These are phyloP conservation scores for Nepenthes mirabilis DNA, from an alignment of 148 eudicot genomes.

Conservation along the genomic window DNA sequence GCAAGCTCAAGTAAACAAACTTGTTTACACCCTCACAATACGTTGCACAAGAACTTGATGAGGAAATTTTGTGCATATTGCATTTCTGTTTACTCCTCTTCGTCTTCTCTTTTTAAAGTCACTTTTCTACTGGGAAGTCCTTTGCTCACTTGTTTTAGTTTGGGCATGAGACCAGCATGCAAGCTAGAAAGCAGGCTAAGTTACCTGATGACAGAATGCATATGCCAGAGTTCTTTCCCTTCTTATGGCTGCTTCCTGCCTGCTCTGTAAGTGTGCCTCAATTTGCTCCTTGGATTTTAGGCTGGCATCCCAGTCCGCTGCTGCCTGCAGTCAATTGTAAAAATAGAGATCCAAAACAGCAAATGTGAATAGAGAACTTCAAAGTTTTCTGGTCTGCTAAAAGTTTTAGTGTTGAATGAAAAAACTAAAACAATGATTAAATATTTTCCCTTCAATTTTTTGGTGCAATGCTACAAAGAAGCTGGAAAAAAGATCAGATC, in stretches of 20 bases:
- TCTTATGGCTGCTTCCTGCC: constrained; percentile 5
- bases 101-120: constrained; percentile 3
- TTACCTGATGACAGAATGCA: constrained; percentile 62
- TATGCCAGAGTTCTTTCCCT: constrained; percentile 6
- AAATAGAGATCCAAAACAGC: too few relatives aligned
- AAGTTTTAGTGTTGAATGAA: too few relatives aligned
- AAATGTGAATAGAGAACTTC: too few relatives aligned
- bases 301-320: constrained; percentile 1
- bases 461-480: too few relatives aligned
- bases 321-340: not conserved
- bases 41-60: not conserved
- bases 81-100: constrained; percentile 9
- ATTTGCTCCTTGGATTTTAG: constrained; percentile 3
- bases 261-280: constrained; percentile 1
- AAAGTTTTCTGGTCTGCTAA: too few relatives aligned
- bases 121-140: constrained; percentile 2
- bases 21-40: constrained; percentile 4
- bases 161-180: constrained; percentile 8
- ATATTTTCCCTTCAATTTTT: too few relatives aligned
- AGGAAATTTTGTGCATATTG: constrained; percentile 1
- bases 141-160: not conserved
- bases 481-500: too few relatives aligned
- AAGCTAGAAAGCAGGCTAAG: constrained; percentile 8
- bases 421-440: too few relatives aligned
- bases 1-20: too few relatives aligned